phyloP scores from a whole-genome alignment of 2,329 filamentous ascomycete species.

The Penicillium sp. region DNA sequence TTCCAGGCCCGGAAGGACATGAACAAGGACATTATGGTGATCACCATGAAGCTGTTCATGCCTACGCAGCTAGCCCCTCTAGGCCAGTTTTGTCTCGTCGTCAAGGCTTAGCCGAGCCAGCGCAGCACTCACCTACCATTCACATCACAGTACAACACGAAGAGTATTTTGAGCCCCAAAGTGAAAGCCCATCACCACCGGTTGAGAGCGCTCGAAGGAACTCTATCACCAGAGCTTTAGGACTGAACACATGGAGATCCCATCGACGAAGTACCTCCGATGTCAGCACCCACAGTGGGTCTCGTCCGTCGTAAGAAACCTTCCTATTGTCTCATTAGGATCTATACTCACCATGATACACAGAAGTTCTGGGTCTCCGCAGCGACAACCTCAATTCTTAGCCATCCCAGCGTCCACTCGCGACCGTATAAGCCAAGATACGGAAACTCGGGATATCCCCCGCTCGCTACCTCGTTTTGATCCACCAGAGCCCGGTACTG shows the following conservation, averaged over 20 bases:
- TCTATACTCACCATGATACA: not conserved
- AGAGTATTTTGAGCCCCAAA: slow-evolving; percentile 16
- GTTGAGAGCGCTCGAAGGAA: slow-evolving; percentile 2
- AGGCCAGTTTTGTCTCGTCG: slow-evolving; percentile 21
- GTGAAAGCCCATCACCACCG: slow-evolving; percentile 17
- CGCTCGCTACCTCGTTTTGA: slow-evolving; percentile 29
- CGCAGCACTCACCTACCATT: slow-evolving; percentile 24
- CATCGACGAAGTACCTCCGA: slow-evolving; percentile 16
- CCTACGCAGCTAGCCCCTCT: slow-evolving; percentile 7
- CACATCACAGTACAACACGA: slow-evolving; percentile 28
- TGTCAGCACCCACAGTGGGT: slow-evolving; percentile 16
- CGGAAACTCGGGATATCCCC: slow-evolving; percentile 23
- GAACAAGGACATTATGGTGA: not conserved
- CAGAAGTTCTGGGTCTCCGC: slow-evolving; percentile 15
- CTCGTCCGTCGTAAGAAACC: slow-evolving; percentile 16
- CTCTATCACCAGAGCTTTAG: slow-evolving; percentile 13
- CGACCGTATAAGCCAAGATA: slow-evolving; percentile 23
- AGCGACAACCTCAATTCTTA: slow-evolving; percentile 22
- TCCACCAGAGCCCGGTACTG: slow-evolving; percentile 30
- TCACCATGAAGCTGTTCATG: not conserved
- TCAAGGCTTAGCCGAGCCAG: slow-evolving; percentile 20
- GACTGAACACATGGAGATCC: slow-evolving; percentile 4
- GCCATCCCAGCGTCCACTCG: slow-evolving; percentile 22
- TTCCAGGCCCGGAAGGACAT: slow-evolving; percentile 8
- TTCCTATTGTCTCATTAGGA: not conserved